phyloP scores from a whole-genome alignment of 768 basidiomycete genomes.

The Trichaptum fuscoviolaceum region DNA sequence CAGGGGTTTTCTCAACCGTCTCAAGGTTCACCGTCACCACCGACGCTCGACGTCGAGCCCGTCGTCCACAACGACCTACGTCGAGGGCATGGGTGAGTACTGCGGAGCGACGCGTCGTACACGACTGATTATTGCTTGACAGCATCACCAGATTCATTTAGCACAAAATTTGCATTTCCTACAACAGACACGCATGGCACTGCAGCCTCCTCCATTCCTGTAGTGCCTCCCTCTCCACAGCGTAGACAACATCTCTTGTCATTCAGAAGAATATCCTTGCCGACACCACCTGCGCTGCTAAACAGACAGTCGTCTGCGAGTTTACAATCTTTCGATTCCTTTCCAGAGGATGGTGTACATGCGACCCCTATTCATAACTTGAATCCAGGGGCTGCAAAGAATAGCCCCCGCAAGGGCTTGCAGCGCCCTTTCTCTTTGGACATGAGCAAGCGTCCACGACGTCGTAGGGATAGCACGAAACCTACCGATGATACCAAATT shows the following conservation, averaged over 20 bases:
- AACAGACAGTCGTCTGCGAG: slow-evolving; percentile 66
- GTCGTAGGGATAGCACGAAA: slow-evolving; percentile 33
- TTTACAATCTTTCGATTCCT: slow-evolving; percentile 68
- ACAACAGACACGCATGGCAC: neutral
- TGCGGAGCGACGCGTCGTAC: neutral
- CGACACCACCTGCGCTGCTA: slow-evolving; percentile 34
- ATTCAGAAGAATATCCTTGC: slow-evolving; percentile 41
- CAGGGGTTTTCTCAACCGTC: neutral
- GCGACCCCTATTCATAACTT: slow-evolving; percentile 14
- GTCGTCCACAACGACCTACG: neutral
- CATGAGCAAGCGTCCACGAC: slow-evolving; percentile 31
- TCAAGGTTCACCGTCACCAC: neutral
- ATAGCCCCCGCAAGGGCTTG: slow-evolving; percentile 22
- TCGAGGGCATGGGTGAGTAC: neutral
- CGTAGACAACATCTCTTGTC: slow-evolving; percentile 19
- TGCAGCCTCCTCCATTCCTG: neutral
- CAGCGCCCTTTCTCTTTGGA: slow-evolving; percentile 34
- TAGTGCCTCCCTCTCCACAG: slow-evolving; percentile 10
- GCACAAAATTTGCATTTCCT: neutral
- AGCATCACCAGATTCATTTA: neutral
- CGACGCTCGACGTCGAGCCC: neutral
- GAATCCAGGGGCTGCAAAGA: slow-evolving; percentile 31
- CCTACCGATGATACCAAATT: slow-evolving; percentile 44
- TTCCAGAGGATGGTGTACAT: slow-evolving; percentile 45
- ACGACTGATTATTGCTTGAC: neutral